Evolutionary conservation across 345 rosid species (phyloP).

Genomic region (Citrus glauca): DNA sequence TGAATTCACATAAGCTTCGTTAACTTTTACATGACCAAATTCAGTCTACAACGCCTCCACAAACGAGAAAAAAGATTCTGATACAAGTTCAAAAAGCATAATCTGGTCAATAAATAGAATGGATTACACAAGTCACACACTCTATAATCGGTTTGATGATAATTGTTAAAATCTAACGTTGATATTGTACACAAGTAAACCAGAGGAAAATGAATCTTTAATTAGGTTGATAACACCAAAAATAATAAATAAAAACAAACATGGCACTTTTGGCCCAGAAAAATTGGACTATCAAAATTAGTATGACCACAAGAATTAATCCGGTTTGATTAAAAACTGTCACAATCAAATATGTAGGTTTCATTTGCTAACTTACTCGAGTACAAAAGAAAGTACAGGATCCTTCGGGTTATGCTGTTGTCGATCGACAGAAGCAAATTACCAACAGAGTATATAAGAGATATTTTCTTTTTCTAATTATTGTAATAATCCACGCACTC

Average conservation of each 20-base stretch:
- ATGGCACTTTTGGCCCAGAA: too few relatives aligned
- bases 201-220: not conserved
- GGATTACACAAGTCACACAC: not conserved
- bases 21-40: not conserved
- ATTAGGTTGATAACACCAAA: too few relatives aligned
- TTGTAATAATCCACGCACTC: not conserved
- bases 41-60: not conserved
- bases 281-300: not conserved
- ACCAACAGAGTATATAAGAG: not conserved
- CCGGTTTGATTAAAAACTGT: not conserved
- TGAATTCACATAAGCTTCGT: too few relatives aligned
- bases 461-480: not conserved
- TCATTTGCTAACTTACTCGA: not conserved
- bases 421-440: too few relatives aligned
- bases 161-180: too few relatives aligned
- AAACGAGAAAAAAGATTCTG: not conserved
- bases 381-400: conserved; percentile 1
- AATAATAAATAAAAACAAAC: too few relatives aligned
- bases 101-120: not conserved
- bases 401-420: not conserved
- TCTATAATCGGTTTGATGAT: too few relatives aligned
- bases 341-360: not conserved
- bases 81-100: not conserved
- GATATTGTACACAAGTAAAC: too few relatives aligned
- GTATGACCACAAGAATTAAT: not conserved